phyloP scores from a whole-genome alignment of 108 stramenopile genomes.

The Cyclotella kingstonii region DNA sequence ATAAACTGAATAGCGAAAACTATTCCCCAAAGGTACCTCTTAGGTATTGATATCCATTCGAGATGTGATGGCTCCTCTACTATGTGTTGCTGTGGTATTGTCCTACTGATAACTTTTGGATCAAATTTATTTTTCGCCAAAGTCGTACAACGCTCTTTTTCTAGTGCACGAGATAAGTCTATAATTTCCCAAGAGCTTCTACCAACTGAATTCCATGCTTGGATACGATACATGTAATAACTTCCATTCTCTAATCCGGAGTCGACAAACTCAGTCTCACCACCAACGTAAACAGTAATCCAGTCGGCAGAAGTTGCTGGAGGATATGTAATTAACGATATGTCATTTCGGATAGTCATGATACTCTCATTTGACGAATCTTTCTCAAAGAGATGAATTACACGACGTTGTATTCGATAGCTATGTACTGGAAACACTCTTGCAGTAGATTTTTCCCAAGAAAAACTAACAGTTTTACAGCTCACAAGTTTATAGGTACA shows the following conservation, averaged over 20 bases:
- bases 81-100: too few species aligned
- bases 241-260: conserved; percentile 30
- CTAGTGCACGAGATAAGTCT: conserved; percentile 26
- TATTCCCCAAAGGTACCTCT: conserved; percentile 12
- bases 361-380: not conserved
- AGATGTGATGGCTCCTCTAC: too few species aligned
- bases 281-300: conserved; percentile 44
- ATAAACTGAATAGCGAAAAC: conserved; percentile 20
- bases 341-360: not conserved
- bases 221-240: conserved; percentile 49
- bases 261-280: conserved; percentile 44
- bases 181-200: conserved; percentile 42
- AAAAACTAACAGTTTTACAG: conserved; percentile 38
- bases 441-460: conserved; percentile 27
- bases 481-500: conserved; percentile 19
- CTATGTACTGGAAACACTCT: conserved; percentile 59
- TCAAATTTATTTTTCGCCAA: conserved; percentile 18
- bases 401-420: conserved; percentile 54
- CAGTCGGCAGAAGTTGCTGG: conserved; percentile 23
- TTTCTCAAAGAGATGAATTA: conserved; percentile 21
- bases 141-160: conserved; percentile 37
- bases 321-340: not conserved
- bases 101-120: too few species aligned
- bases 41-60: conserved; percentile 21
- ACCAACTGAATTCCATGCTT: conserved; percentile 57